Conservation (phyloP, 2,329 filamentous ascomycete species). For the Hypoxylon sp. region DNA sequence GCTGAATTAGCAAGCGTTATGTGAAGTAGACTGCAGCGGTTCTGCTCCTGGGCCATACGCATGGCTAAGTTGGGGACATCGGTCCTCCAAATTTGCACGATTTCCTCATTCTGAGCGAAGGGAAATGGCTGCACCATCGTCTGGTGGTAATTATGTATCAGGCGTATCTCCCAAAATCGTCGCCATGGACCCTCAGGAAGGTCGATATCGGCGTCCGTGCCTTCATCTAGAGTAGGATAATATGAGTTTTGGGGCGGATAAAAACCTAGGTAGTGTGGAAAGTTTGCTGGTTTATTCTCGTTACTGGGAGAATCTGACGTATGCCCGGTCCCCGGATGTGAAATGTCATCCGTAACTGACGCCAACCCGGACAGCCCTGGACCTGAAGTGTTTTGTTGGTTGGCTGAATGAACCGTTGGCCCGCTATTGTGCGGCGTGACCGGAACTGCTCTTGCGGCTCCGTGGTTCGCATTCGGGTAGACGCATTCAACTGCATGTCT, state of each 20-base stretch:
- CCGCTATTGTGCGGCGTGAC: slow-evolving; percentile 31
- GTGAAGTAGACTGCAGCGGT: slow-evolving; percentile 55
- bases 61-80: slow-evolving; percentile 56
- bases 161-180: slow-evolving; percentile 57
- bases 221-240: slow-evolving; percentile 42
- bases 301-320: slow-evolving; percentile 27
- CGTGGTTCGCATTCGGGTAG: slow-evolving; percentile 46
- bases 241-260: slow-evolving; percentile 48
- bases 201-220: slow-evolving; percentile 49
- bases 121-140: slow-evolving; percentile 52
- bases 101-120: slow-evolving; percentile 37
- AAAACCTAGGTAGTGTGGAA: slow-evolving; percentile 40
- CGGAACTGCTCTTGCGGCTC: slow-evolving; percentile 27
- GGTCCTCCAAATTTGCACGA: slow-evolving; percentile 52
- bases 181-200: slow-evolving; percentile 56
- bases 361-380: slow-evolving; percentile 10
- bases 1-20: slow-evolving; percentile 57
- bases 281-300: slow-evolving; percentile 37
- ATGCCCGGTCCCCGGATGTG: slow-evolving; percentile 10
- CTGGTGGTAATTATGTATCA: slow-evolving; percentile 57
- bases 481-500: slow-evolving; percentile 53
- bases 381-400: slow-evolving; percentile 9
- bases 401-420: slow-evolving; percentile 22
- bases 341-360: slow-evolving; percentile 24
- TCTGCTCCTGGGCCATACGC: slow-evolving; percentile 52